Conservation (phyloP, 75 land plant species). For the Picea glauca region DNA sequence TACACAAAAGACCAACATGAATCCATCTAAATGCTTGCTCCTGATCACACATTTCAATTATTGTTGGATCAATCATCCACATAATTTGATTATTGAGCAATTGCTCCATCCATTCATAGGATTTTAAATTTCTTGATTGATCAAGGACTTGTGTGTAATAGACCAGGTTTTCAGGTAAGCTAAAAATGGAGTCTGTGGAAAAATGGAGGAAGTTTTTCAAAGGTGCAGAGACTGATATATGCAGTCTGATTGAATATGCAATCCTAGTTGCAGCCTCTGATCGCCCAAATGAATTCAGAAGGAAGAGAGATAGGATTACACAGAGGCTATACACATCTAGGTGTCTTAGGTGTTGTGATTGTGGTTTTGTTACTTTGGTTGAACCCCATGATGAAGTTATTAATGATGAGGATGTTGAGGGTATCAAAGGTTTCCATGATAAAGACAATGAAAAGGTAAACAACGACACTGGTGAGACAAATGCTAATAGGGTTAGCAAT, state of each 20-base stretch:
- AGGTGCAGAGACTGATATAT: constrained; percentile 49
- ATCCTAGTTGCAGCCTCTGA: constrained; percentile 59
- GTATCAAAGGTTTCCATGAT: not conserved
- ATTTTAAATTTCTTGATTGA: no score
- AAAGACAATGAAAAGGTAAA: constrained; percentile 6
- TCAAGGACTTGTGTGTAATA: no score
- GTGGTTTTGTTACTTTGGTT: constrained; percentile 29
- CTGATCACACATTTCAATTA: no score
- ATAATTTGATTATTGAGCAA: no score
- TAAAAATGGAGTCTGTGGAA: constrained; percentile 22
- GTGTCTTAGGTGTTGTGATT: constrained; percentile 26
- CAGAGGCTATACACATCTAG: constrained; percentile 53
- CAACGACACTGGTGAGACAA: constrained; percentile 5
- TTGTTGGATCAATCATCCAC: no score
- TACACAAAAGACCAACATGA: no score
- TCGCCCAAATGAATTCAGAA: constrained; percentile 58
- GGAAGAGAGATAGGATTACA: constrained; percentile 55
- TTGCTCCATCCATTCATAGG: no score
- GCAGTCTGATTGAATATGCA: constrained; percentile 61
- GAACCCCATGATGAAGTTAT: not conserved
- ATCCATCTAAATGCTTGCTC: no score
- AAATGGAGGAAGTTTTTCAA: constrained; percentile 65
- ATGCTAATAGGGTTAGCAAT: constrained; percentile 14
- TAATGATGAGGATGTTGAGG: constrained; percentile 6
- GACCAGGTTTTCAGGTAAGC: no score